phyloP scores from a whole-genome alignment of 192 early-diverging fungal species.

The Jimgerdemannia lactiflua region DNA sequence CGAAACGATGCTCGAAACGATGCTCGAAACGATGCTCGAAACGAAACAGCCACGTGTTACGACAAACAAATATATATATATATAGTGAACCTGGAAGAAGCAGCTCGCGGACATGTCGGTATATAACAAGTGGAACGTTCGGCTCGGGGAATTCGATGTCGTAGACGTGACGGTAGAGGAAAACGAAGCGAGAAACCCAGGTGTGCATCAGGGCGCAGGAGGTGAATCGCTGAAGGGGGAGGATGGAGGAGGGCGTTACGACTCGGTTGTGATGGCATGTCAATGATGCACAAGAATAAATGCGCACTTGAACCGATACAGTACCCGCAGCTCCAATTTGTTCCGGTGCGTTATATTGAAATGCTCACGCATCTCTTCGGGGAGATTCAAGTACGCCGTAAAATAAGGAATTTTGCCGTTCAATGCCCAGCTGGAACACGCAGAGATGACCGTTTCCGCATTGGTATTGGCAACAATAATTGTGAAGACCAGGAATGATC shows the following conservation, averaged over 20 bases:
- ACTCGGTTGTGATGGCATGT: background rate
- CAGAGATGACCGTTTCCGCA: background rate
- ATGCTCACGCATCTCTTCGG: constrained; percentile 4
- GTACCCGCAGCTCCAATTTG: no score
- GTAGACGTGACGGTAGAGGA: background rate
- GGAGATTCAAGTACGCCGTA: constrained; percentile 1
- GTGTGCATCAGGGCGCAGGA: background rate
- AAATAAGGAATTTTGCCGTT: constrained; percentile 15
- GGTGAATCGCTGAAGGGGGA: background rate
- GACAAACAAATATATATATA: no score
- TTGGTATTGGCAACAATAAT: no score
- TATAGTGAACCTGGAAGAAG: constrained; percentile 26
- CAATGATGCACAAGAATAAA: background rate
- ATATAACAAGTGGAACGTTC: constrained; percentile 16
- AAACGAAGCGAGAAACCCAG: background rate
- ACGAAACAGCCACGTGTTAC: no score
- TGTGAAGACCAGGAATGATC: no score
- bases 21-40: no score
- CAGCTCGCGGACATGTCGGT: constrained; percentile 20
- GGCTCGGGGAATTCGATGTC: constrained; percentile 5
- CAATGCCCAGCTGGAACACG: constrained; percentile 12
- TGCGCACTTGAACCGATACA: background rate
- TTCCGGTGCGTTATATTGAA: background rate
- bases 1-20: no score
- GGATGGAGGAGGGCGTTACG: background rate